These are phyloP conservation scores for Stemphylium vesicarium DNA, from an alignment of 2,329 filamentous ascomycete genomes.

Conservation along the genomic window DNA sequence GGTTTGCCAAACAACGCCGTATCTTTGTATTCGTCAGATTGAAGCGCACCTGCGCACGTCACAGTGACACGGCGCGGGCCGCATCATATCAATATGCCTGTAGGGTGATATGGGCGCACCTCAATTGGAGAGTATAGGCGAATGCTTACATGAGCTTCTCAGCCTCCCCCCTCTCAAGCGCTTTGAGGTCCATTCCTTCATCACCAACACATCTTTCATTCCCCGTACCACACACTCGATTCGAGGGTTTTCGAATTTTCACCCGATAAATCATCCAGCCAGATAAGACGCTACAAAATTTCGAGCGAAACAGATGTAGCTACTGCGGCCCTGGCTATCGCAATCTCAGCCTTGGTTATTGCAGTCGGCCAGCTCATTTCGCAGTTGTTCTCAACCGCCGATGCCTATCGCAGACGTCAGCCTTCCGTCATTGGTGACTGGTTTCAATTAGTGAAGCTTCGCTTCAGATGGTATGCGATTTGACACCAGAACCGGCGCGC, in stretches of 20 bases:
- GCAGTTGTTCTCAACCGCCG: slow-evolving; percentile 18
- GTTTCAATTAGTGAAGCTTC: background rate
- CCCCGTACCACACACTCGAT: too few species aligned
- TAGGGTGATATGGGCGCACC: too few species aligned
- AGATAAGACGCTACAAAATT: background rate
- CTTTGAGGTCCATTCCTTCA: too few species aligned
- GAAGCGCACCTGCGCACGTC: too few species aligned
- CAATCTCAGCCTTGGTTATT: slow-evolving; percentile 13
- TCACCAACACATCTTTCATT: too few species aligned
- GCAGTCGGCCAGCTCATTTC: slow-evolving; percentile 5
- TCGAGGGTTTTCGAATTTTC: background rate
- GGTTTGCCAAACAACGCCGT: too few species aligned
- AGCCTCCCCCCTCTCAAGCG: too few species aligned
- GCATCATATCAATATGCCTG: too few species aligned
- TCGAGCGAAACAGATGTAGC: background rate
- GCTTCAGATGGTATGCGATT: slow-evolving; percentile 2
- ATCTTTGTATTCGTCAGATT: too few species aligned
- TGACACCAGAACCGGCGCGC: background rate
- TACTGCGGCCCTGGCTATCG: slow-evolving; percentile 8
- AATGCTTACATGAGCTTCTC: too few species aligned
- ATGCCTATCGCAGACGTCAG: slow-evolving; percentile 19
- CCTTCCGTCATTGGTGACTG: slow-evolving; percentile 8
- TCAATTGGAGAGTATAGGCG: too few species aligned
- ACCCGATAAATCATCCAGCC: background rate
- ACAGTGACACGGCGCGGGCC: too few species aligned